Conservation (phyloP, 192 early-diverging fungal genomes). For the Entomortierella beljakovae region DNA sequence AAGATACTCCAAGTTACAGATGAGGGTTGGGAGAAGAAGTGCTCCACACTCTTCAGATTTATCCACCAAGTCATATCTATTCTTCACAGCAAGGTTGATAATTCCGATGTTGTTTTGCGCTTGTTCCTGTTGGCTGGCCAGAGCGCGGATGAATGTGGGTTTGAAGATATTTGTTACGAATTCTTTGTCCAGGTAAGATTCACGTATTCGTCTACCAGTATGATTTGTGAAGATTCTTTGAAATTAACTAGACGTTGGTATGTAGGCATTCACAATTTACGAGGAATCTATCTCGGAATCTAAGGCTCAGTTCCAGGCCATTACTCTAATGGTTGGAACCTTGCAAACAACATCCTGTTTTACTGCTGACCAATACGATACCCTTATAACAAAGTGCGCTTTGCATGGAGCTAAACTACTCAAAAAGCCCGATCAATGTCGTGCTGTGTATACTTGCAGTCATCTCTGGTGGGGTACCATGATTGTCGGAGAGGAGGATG, state of each 20-base stretch:
- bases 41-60: conserved; percentile 84
- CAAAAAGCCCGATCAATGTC: conserved; percentile 95
- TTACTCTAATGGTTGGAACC: conserved; percentile 89
- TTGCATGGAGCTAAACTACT: conserved; percentile 91
- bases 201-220: not conserved
- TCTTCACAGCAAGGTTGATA: conserved; percentile 74
- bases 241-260: conserved; percentile 1
- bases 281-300: conserved; percentile 97
- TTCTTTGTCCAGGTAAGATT: conserved; percentile 87
- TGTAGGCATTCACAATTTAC: conserved; percentile 92
- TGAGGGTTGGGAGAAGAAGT: conserved; percentile 76
- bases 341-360: conserved; percentile 87
- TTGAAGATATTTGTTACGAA: conserved; percentile 97
- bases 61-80: conserved; percentile 87
- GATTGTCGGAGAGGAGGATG: conserved; percentile 61
- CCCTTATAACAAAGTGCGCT: conserved; percentile 90
- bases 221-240: not conserved
- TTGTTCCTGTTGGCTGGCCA: conserved; percentile 90
- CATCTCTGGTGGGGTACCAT: conserved; percentile 94
- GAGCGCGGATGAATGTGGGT: conserved; percentile 84
- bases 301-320: conserved; percentile 89
- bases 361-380: conserved; percentile 93
- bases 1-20: conserved; percentile 61
- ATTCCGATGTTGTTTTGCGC: conserved; percentile 73
- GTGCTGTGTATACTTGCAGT: conserved; percentile 82